Evolutionary conservation across 2,329 filamentous ascomycete genomes (phyloP).

Genomic region (Neurospora sp.): DNA sequence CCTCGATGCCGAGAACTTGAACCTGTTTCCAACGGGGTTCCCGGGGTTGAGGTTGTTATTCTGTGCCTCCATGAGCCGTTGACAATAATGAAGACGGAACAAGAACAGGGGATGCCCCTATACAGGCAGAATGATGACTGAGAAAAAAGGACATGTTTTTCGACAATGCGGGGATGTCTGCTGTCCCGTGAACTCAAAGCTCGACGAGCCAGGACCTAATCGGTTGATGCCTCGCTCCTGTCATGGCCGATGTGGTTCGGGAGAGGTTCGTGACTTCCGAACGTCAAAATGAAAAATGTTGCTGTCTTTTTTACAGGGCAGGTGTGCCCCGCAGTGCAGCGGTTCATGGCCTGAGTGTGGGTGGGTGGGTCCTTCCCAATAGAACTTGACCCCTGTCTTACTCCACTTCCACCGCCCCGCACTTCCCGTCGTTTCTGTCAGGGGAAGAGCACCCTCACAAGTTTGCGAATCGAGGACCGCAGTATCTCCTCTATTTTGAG

Average conservation of each 20-base stretch:
- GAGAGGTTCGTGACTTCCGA: not conserved
- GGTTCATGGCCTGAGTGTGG: not conserved
- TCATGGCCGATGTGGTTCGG: not conserved
- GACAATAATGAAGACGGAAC: not conserved
- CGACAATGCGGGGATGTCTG: not conserved
- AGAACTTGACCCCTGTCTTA: not conserved
- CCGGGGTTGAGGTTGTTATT: not conserved
- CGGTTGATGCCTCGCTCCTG: not conserved
- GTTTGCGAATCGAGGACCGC: not conserved
- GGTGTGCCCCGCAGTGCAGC: not conserved
- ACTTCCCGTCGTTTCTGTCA: not conserved
- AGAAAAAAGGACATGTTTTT: not conserved
- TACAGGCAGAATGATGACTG: not conserved
- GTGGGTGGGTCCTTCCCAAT: not conserved
- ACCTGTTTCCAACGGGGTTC: not conserved
- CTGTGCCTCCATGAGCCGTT: not conserved
- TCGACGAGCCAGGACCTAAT: not conserved
- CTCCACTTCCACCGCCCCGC: not conserved
- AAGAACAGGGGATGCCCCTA: not conserved
- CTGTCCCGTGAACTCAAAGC: not conserved
- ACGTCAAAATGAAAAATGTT: not conserved
- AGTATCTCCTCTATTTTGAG: not conserved
- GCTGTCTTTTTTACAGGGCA: not conserved
- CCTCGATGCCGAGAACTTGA: not conserved
- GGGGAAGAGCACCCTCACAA: not conserved